Conservation (phyloP, 768 basidiomycete species). For the Suillus decipiens region DNA sequence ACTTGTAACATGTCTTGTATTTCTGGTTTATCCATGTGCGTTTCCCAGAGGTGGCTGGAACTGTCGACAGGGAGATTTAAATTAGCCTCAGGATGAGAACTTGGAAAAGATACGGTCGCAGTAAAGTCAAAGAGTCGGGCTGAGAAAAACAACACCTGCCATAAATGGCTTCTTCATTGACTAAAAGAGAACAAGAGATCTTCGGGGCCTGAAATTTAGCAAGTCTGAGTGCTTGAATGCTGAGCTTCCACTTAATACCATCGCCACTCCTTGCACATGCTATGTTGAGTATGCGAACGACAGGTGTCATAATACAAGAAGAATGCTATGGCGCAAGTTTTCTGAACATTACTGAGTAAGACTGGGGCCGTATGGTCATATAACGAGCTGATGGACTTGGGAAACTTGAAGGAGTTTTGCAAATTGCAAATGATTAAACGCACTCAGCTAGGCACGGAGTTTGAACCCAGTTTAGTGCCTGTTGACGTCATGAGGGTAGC, state of each 20-base stretch:
- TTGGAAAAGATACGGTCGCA: neutral
- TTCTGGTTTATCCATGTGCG: neutral
- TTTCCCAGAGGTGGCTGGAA: neutral
- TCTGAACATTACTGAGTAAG: too few species aligned
- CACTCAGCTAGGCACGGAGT: too few species aligned
- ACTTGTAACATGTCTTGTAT: neutral
- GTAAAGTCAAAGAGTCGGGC: neutral
- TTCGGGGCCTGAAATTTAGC: neutral
- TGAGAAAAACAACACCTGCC: conserved; percentile 1
- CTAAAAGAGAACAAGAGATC: neutral
- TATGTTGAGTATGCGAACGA: neutral
- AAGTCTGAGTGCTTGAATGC: too few species aligned
- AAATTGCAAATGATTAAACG: too few species aligned
- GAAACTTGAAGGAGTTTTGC: too few species aligned
- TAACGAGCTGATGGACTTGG: too few species aligned
- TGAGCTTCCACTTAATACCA: neutral
- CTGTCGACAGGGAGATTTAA: neutral
- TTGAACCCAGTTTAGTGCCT: too few species aligned
- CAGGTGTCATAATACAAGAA: neutral
- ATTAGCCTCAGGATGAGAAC: neutral
- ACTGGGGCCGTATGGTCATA: too few species aligned
- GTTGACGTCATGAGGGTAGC: too few species aligned
- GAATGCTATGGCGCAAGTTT: too few species aligned
- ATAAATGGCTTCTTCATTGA: neutral
- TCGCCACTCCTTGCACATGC: neutral